Evolutionary conservation across 306 rosid species (phyloP), one percentile per base, ranked within the genome.

Genomic region (Acmispon strigosus): DNA sequence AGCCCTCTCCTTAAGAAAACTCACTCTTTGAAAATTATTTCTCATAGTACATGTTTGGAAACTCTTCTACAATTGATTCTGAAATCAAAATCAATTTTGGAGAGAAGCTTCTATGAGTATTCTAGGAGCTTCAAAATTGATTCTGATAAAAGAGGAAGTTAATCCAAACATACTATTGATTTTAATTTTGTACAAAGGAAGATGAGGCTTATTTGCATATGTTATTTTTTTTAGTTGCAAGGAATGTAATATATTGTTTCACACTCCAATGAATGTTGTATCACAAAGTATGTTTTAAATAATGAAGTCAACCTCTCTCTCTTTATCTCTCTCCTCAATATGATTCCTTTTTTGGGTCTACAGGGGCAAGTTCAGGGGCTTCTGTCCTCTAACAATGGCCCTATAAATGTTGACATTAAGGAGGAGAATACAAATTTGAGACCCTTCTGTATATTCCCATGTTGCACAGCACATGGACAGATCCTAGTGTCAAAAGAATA

Each of bases 401-500:
- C 88, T 82, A 34, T 69, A 43, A 78, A 62, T 70, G 82, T 83
- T 72, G 62, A 53, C 75, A 57, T 67, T 56, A 34, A 13, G 48
- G 37, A 57, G 59, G 13, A 62, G 72, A 61, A 32, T 65, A 56
- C 37, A 48, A 55, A 15, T n/a, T 44, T 63, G 57, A 27, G 29
- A 72, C 15, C 2, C 52, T 70, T 15, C 27, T 56, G 3, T 17
- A 57, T 51, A 66, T 57, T 81, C 61, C 84, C 90, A 81, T 81
- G 85, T 80, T 84, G 81, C 84, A 50, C 0, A 55, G 89, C 95
- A 84, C 96, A 80, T 78, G 94, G 83, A 78, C 15, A 67, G 78
- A 79, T 81, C 74, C 69, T 71, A 75, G 69, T 65, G 37, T 27
- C 37, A 59, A n/a, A 20, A 60, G 59, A 54, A 65, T 39, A 39